Percentiles rank a stretch among this genome's conserved stretches.
Evolutionary conservation across 352 stramenopile genomes (phyloP).

Genomic region (Globisporangium megalacanthum): DNA sequence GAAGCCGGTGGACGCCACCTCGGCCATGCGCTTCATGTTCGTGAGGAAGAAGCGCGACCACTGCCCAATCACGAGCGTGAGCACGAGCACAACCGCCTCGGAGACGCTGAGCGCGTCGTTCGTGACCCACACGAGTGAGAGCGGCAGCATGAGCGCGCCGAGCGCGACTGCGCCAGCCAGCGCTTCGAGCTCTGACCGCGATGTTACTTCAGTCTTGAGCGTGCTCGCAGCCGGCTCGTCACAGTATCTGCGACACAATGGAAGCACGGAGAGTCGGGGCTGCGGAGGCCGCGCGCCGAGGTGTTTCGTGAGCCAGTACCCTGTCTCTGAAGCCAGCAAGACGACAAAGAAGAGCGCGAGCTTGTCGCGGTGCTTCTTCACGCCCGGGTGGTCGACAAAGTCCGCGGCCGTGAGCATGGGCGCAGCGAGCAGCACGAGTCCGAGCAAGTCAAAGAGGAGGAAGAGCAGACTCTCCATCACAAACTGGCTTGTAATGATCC

Average conservation of each 20-base stretch:
- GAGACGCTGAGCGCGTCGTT: conserved; percentile 18
- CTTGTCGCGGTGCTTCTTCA: conserved; percentile 27
- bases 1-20: conserved; percentile 39
- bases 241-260: conserved; percentile 17
- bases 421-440: conserved; percentile 19
- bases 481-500: conserved; percentile 42
- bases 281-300: conserved; percentile 2
- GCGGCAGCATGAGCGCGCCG: conserved; percentile 26
- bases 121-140: conserved; percentile 21
- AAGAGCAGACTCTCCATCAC: conserved; percentile 42
- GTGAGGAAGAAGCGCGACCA: conserved; percentile 30
- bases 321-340: conserved; percentile 38
- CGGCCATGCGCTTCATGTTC: conserved; percentile 36
- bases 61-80: conserved; percentile 31
- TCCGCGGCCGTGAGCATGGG: conserved; percentile 40
- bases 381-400: conserved; percentile 33
- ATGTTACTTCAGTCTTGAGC: conserved; percentile 19
- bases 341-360: conserved; percentile 43
- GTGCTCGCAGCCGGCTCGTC: conserved; percentile 13
- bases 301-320: conserved; percentile 7
- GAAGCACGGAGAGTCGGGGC: conserved; percentile 9
- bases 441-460: conserved; percentile 34
- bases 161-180: conserved; percentile 25
- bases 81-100: conserved; percentile 38
- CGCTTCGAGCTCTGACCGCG: conserved; percentile 22